Conservation (phyloP, 768 basidiomycete species). For the Megacollybia marginata region DNA sequence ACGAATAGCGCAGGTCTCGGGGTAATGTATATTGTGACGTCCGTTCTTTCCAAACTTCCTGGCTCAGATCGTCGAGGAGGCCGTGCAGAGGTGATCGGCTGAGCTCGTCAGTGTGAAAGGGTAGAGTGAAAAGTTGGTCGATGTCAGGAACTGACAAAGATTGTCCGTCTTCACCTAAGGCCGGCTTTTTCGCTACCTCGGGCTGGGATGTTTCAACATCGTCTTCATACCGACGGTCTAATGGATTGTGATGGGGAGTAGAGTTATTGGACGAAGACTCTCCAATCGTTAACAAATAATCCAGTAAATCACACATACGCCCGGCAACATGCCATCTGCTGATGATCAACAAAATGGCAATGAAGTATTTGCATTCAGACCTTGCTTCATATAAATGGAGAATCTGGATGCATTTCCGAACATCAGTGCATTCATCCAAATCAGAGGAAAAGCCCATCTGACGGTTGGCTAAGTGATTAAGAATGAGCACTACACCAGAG, state of each 20-base stretch:
- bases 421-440: conserved; percentile 26
- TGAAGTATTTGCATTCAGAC: background rate
- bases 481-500: conserved; percentile 27
- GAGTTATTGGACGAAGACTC: no score
- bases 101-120: background rate
- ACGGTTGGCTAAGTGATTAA: conserved; percentile 33
- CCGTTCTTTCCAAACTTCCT: no score
- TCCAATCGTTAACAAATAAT: no score
- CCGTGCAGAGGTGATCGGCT: background rate
- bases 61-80: background rate
- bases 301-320: background rate
- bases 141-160: background rate
- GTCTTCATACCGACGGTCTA: no score
- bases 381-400: conserved; percentile 1
- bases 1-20: no score
- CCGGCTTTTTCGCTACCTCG: background rate
- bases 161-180: background rate
- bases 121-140: background rate
- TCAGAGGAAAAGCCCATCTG: conserved; percentile 18
- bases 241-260: no score
- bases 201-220: background rate
- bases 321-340: background rate
- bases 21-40: no score
- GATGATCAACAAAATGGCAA: background rate
- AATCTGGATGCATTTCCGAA: conserved; percentile 27